These are phyloP conservation scores for Sporobolomyces phaffii DNA, from an alignment of 768 basidiomycete genomes.

Conservation along the genomic window DNA sequence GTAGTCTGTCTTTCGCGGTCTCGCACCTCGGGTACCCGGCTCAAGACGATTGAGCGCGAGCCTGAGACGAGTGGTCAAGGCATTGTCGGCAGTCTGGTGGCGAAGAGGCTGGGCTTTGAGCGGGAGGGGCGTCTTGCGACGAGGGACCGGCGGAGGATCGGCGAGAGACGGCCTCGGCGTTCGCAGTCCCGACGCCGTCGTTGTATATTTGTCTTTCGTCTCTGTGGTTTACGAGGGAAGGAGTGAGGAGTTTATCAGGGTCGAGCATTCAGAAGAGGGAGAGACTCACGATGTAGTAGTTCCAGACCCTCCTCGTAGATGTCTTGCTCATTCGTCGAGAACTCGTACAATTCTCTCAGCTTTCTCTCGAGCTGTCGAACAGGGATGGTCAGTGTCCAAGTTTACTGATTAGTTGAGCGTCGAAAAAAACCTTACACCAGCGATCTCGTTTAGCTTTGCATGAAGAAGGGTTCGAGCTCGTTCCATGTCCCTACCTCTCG, in stretches of 20 bases:
- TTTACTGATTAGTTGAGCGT: too few relatives aligned
- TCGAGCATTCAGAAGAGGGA: neutral
- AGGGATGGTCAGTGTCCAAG: too few relatives aligned
- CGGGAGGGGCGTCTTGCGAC: neutral
- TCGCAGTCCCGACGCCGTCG: neutral
- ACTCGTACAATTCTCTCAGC: conserved; percentile 4
- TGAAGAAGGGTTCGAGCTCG: conserved; percentile 31
- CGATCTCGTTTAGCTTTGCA: conserved; percentile 18
- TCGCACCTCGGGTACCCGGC: neutral
- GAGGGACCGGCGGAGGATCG: neutral
- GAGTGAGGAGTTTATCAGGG: too few relatives aligned
- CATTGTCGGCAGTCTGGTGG: conserved; percentile 10
- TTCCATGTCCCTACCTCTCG: conserved; percentile 16
- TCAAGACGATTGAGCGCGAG: neutral
- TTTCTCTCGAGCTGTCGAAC: conserved; percentile 23
- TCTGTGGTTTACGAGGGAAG: too few relatives aligned
- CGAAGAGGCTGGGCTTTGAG: conserved; percentile 23
- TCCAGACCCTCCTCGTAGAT: neutral
- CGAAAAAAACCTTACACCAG: conserved; percentile 9
- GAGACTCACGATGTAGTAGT: conserved; percentile 1
- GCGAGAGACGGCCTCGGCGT: neutral
- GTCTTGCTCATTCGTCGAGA: neutral
- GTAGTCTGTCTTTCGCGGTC: neutral
- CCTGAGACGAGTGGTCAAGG: neutral
- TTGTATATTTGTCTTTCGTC: neutral